These are phyloP conservation scores for Smittium culicis DNA, from an alignment of 371 early-diverging fungal genomes.

Conservation along the genomic window DNA sequence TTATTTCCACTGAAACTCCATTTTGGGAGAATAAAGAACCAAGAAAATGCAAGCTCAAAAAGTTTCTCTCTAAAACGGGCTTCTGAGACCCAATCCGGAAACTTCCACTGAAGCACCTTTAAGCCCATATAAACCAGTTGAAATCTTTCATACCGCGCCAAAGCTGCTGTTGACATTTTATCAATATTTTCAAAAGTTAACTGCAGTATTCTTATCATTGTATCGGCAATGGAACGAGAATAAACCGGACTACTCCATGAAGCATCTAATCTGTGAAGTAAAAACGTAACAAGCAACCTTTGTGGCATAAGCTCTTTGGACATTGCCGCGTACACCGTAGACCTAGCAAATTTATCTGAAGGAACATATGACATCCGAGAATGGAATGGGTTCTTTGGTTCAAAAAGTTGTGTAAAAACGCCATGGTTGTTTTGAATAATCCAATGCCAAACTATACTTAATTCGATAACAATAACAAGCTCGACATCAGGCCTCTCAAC, in stretches of 20 bases:
- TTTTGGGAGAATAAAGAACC: constrained; percentile 57
- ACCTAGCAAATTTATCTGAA: constrained; percentile 57
- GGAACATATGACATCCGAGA: constrained; percentile 83
- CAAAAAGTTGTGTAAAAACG: constrained; percentile 38
- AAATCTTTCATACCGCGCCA: constrained; percentile 66
- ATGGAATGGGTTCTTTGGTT: constrained; percentile 65
- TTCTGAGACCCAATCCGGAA: constrained; percentile 46
- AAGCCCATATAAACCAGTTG: constrained; percentile 61
- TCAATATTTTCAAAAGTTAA: constrained; percentile 50
- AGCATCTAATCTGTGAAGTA: constrained; percentile 66
- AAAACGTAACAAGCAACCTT: constrained; percentile 67
- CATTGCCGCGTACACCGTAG: constrained; percentile 43
- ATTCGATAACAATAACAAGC: constrained; percentile 60
- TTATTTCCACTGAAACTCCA: constrained; percentile 46
- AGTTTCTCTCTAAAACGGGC: constrained; percentile 43
- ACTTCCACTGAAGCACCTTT: constrained; percentile 40
- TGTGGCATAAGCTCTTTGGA: constrained; percentile 61
- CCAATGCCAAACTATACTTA: constrained; percentile 71
- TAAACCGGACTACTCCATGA: constrained; percentile 51
- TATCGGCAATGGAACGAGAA: constrained; percentile 52
- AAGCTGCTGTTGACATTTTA: constrained; percentile 44
- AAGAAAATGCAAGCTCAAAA: constrained; percentile 49
- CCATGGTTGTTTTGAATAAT: constrained; percentile 63
- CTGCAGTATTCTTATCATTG: constrained; percentile 57
- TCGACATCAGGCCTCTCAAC: constrained; percentile 58